Evolutionary conservation across 169 alveolate genomes (phyloP).

Genomic region (Cryptosporidium baileyi): DNA sequence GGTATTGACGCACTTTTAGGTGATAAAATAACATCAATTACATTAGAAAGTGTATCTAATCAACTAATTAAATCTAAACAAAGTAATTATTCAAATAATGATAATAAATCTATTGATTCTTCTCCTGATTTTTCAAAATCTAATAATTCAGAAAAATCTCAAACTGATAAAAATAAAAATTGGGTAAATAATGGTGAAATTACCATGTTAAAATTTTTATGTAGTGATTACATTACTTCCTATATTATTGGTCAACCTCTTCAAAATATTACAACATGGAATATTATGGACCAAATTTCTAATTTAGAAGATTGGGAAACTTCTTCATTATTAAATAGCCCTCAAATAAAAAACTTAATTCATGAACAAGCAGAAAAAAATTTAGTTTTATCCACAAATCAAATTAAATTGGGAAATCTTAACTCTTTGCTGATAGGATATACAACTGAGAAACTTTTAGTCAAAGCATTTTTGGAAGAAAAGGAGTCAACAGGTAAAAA

Average conservation of each 20-base stretch:
- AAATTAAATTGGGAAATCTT: slow-evolving; percentile 33
- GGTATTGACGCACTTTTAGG: slow-evolving; percentile 44
- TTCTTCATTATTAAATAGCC: not conserved
- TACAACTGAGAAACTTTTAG: slow-evolving; percentile 25
- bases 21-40: not conserved
- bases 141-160: not conserved
- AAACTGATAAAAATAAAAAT: not conserved
- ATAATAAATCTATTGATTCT: not conserved
- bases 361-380: slow-evolving; percentile 4
- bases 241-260: slow-evolving; percentile 37
- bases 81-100: not conserved
- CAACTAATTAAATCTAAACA: not conserved
- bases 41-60: slow-evolving; percentile 13
- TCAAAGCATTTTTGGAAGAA: slow-evolving; percentile 16
- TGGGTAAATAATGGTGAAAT: slow-evolving; percentile 62
- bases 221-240: slow-evolving; percentile 53
- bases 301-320: slow-evolving; percentile 27
- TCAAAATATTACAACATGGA: slow-evolving; percentile 46
- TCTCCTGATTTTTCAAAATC: not conserved
- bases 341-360: not conserved
- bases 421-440: slow-evolving; percentile 27
- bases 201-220: slow-evolving; percentile 13
- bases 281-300: slow-evolving; percentile 29
- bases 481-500: too few relatives aligned
- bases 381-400: slow-evolving; percentile 21